phyloP scores from a whole-genome alignment of 2,329 filamentous ascomycete species.

The Didymella segeticola region DNA sequence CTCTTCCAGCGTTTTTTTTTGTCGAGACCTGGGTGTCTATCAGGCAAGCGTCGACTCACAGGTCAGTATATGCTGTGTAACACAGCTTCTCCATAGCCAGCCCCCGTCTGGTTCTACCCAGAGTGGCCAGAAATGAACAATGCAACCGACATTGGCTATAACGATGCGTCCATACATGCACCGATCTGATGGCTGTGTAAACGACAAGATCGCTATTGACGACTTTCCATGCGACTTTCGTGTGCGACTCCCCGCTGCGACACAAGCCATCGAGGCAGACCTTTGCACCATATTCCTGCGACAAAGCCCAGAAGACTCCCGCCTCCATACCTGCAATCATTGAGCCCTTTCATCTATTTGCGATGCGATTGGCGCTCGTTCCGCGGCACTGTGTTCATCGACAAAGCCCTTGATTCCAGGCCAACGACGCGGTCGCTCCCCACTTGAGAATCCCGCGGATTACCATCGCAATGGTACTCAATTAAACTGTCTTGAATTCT shows the following conservation, averaged over 20 bases:
- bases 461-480: not conserved
- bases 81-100: conserved; percentile 10
- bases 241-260: conserved; percentile 4
- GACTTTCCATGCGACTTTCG: not conserved
- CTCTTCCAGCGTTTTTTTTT: conserved; percentile 2
- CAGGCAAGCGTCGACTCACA: not conserved
- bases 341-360: not conserved
- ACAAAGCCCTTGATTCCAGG: not conserved
- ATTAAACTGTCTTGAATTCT: not conserved
- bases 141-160: conserved; percentile 13
- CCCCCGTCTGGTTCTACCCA: conserved; percentile 7
- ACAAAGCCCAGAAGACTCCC: not conserved
- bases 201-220: not conserved
- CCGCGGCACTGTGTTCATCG: not conserved
- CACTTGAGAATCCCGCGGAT: not conserved
- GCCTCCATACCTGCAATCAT: not conserved
- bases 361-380: not conserved
- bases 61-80: conserved; percentile 11
- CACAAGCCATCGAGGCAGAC: conserved; percentile 1
- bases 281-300: conserved; percentile 12
- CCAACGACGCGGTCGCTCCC: not conserved
- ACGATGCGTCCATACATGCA: not conserved
- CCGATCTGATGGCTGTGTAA: not conserved
- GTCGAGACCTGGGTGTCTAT: not conserved
- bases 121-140: conserved; percentile 8